phyloP scores from a whole-genome alignment of 495 filamentous ascomycete genomes.

The Aeminium ludgeri region DNA sequence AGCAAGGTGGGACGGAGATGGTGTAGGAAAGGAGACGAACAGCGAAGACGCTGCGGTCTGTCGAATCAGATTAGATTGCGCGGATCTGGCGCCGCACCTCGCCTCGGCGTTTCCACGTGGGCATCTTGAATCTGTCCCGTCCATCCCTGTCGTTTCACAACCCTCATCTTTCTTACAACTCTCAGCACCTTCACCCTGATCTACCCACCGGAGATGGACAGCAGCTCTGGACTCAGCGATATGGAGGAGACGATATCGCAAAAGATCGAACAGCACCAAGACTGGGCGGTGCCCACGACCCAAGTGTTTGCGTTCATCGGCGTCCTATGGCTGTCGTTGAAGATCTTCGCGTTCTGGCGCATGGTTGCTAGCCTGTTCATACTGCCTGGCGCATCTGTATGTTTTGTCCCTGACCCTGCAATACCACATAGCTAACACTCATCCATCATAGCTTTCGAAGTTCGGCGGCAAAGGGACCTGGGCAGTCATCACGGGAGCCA shows the following conservation, averaged over 20 bases:
- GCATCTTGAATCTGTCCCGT: no score
- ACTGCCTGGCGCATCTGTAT: slow-evolving; percentile 46
- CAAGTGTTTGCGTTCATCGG: slow-evolving; percentile 30
- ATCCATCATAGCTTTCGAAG: slow-evolving; percentile 48
- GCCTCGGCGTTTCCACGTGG: no score
- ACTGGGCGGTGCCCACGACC: slow-evolving; percentile 9
- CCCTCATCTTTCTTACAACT: no score
- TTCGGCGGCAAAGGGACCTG: slow-evolving; percentile 88
- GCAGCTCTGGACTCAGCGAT: no score
- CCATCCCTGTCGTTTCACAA: no score
- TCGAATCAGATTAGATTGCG: no score
- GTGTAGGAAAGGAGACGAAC: no score
- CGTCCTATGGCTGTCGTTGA: slow-evolving; percentile 38
- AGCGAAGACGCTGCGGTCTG: no score
- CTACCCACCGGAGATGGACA: no score
- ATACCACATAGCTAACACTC: not conserved
- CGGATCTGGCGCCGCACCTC: no score
- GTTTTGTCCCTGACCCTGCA: slow-evolving; percentile 11
- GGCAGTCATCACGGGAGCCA: slow-evolving; percentile 90
- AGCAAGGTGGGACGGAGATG: no score
- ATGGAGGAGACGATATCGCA: slow-evolving; percentile 3
- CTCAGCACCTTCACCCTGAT: no score
- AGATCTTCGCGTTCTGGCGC: slow-evolving; percentile 42
- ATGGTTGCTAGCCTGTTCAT: slow-evolving; percentile 63
- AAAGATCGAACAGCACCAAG: not conserved